A percentile compares a stretch with the other conserved stretches of the same genome.
Conservation (phyloP, 2,329 filamentous ascomycete species). For the Fusarium concolor region DNA sequence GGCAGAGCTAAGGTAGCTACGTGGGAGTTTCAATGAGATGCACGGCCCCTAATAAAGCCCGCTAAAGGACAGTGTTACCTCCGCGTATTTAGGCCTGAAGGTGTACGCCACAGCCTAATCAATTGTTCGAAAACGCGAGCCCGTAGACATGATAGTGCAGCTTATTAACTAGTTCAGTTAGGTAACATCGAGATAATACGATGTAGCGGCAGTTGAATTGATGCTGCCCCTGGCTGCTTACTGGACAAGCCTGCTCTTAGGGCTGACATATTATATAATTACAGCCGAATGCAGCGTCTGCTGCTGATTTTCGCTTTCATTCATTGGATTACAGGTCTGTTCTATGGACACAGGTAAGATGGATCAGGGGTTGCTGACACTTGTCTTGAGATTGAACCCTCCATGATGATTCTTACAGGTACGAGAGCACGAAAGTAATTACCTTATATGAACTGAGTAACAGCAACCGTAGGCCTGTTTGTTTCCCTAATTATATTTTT, state of each 20-base stretch:
- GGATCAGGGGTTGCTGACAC: not conserved
- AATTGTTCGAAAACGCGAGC: not conserved
- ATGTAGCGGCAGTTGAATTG: not conserved
- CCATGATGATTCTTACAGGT: not conserved
- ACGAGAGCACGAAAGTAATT: not conserved
- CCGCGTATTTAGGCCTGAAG: not conserved
- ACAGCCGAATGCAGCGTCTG: not conserved
- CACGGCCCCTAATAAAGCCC: not conserved
- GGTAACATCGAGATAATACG: not conserved
- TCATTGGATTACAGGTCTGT: not conserved
- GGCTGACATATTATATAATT: slow-evolving; percentile 3
- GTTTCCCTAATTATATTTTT: not conserved
- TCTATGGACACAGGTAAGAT: not conserved
- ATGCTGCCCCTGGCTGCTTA: not conserved
- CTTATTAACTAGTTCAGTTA: not conserved
- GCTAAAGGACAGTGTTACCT: not conserved
- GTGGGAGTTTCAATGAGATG: not conserved
- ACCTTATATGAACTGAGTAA: not conserved
- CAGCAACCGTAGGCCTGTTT: not conserved
- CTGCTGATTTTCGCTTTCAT: not conserved
- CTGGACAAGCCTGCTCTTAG: not conserved
- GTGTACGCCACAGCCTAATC: not conserved
- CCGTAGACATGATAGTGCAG: not conserved
- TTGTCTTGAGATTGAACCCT: not conserved
- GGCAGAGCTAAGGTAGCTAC: not conserved